Evolutionary conservation across 2,329 filamentous ascomycete genomes (phyloP), one percentile per base, ranked within the genome.

Genomic region (Cadophora malorum): DNA sequence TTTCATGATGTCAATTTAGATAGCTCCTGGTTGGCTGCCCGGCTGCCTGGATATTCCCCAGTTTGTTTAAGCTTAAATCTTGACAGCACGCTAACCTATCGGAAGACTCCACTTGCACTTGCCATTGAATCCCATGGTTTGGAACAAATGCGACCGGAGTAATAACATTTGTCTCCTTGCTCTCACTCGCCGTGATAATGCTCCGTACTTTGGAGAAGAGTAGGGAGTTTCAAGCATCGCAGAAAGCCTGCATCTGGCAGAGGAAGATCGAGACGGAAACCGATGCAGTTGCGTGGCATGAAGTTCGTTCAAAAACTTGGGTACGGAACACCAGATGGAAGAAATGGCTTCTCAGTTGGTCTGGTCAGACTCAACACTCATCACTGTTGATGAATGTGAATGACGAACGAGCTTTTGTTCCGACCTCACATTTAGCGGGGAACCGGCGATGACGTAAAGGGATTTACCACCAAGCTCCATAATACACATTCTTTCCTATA

Each of bases 31-130:
- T 58, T 38, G 55, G 33, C 31, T 7, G n/a, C 19, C 31, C 6
- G 55, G 33, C 31, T 7, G 19, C 19, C 31, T 3, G 21, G 35
- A 14, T 25, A 12, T 21, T 19, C 45, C 10, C n/a, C 35, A n/a
- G 8, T 16, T 6, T 5, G n/a, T 25, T 41, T 59, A 59, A 59
- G 56, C 56, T 59, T 59, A 41, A 59, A 45, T 45, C 8, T 9
- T 59, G 56, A 59, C 56, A 41, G 56, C 35, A 23, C 56, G 56
- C 56, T 45, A 59, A 41, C 1, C 5, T 12, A 28, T 6, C 4
- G 9, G 3, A n/a, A n/a, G 45, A 41, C 56, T 38, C 31, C 55
- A 58, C 33, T 23, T 16, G 31, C 16, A 31, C n/a, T n/a, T 38
- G n/a, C 21, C 4, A 3, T 38, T 9, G 35, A 38, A 38, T 5